phyloP scores from a whole-genome alignment of 805 yeast species.

The Lachancea dasiensis region DNA sequence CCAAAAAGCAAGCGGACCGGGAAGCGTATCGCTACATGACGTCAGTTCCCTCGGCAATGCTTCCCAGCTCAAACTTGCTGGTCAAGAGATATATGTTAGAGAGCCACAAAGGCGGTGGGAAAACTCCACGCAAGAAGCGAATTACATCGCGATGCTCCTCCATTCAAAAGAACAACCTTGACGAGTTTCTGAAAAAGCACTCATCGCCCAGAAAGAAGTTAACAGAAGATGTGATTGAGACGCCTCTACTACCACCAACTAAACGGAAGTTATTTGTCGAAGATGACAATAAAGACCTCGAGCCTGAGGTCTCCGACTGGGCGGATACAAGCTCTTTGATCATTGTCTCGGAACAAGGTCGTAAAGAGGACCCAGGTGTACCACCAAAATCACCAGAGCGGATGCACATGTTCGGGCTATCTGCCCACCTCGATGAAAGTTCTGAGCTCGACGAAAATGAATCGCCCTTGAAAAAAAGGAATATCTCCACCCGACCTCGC shows the following conservation, averaged over 20 bases:
- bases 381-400: slow-evolving; percentile 5
- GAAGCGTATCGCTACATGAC: slow-evolving; percentile 12
- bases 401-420: slow-evolving; percentile 2
- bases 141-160: slow-evolving; percentile 10
- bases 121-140: slow-evolving; percentile 1
- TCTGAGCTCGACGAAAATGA: slow-evolving; percentile 4
- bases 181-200: slow-evolving; percentile 19
- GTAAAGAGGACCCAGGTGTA: neutral
- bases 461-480: slow-evolving; percentile 16
- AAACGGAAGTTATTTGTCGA: slow-evolving; percentile 22
- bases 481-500: too few species aligned
- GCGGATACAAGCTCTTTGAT: slow-evolving; percentile 17
- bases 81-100: slow-evolving; percentile 13
- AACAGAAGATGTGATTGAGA: too few species aligned
- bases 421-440: neutral
- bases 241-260: slow-evolving; percentile 1
- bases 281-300: slow-evolving; percentile 8
- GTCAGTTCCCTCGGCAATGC: slow-evolving; percentile 21
- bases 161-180: slow-evolving; percentile 25
- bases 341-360: slow-evolving; percentile 17
- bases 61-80: slow-evolving; percentile 17
- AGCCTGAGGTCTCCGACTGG: neutral
- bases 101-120: neutral
- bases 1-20: slow-evolving; percentile 16
- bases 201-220: slow-evolving; percentile 19